Evolutionary conservation across 306 rosid species (phyloP).

Genomic region (Fragaria vesca): DNA sequence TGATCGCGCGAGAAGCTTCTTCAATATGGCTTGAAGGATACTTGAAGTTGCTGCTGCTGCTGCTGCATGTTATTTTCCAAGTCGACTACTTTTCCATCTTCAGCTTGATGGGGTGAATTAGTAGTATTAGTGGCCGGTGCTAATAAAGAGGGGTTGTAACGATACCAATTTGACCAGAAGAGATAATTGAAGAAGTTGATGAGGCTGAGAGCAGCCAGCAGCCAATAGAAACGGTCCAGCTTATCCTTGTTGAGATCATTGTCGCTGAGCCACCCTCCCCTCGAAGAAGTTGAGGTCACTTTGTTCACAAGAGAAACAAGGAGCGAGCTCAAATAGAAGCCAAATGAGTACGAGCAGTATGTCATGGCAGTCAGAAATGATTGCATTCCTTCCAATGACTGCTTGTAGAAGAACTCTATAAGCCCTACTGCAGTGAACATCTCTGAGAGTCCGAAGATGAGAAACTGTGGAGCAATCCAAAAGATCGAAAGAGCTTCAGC

Average conservation of each 20-base stretch:
- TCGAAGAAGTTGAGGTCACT: conserved; percentile 25
- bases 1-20: neutral
- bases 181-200: conserved; percentile 54
- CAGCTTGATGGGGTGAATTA: neutral
- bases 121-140: neutral
- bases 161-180: conserved; percentile 52
- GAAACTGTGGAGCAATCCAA: conserved; percentile 60
- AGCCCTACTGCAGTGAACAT: conserved; percentile 63
- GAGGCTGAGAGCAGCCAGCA: conserved; percentile 53
- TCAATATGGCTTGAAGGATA: conserved; percentile 14
- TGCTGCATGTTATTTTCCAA: conserved; percentile 21
- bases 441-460: conserved; percentile 58
- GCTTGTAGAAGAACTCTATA: conserved; percentile 58
- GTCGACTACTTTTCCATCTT: conserved; percentile 1
- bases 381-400: conserved; percentile 59
- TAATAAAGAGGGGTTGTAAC: conserved; percentile 30
- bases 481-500: conserved; percentile 41
- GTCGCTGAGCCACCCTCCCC: conserved; percentile 52
- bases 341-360: conserved; percentile 61
- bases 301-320: conserved; percentile 54
- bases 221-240: conserved; percentile 60
- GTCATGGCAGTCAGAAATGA: conserved; percentile 61
- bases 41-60: conserved; percentile 18
- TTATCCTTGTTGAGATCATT: conserved; percentile 55
- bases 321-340: conserved; percentile 58